Conservation (phyloP, 2,329 filamentous ascomycete species). For the Colletotrichum somersetense region DNA sequence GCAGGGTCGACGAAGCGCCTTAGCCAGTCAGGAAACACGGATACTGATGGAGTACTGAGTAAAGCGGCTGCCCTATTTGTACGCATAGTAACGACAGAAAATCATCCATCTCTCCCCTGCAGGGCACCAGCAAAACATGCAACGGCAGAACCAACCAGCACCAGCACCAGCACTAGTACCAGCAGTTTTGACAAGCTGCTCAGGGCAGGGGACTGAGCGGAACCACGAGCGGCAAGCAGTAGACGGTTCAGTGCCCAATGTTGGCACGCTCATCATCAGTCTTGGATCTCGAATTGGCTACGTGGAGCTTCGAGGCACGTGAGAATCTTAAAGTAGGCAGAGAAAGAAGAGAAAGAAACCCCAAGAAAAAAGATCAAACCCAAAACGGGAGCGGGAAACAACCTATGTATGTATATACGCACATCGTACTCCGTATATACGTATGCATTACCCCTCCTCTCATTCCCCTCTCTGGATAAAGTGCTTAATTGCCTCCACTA, state of each 20-base stretch:
- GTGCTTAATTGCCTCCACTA: constrained; percentile 5
- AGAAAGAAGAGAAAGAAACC: no score
- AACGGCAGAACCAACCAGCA: neutral
- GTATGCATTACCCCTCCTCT: constrained; percentile 16
- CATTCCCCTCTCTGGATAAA: constrained; percentile 15
- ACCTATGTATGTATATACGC: neutral
- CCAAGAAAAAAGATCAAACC: neutral
- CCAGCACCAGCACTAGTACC: neutral
- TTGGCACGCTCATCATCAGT: neutral
- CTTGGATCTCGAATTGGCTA: neutral
- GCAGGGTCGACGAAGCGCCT: neutral
- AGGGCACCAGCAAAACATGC: constrained; percentile 5
- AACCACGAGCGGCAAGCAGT: neutral
- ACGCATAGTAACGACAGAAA: constrained; percentile 17
- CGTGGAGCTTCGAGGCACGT: neutral
- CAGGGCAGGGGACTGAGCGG: neutral
- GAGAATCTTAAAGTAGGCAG: neutral
- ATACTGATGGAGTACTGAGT: neutral
- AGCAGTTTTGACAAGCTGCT: neutral
- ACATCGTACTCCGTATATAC: no score
- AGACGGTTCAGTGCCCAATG: neutral
- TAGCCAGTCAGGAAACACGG: constrained; percentile 12
- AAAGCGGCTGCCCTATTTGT: neutral
- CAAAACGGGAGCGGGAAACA: neutral
- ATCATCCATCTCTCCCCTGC: neutral